Evolutionary conservation across 2,329 filamentous ascomycete species (phyloP), one percentile per base, ranked within the genome.

Genomic region (Boeremia lycopersici): DNA sequence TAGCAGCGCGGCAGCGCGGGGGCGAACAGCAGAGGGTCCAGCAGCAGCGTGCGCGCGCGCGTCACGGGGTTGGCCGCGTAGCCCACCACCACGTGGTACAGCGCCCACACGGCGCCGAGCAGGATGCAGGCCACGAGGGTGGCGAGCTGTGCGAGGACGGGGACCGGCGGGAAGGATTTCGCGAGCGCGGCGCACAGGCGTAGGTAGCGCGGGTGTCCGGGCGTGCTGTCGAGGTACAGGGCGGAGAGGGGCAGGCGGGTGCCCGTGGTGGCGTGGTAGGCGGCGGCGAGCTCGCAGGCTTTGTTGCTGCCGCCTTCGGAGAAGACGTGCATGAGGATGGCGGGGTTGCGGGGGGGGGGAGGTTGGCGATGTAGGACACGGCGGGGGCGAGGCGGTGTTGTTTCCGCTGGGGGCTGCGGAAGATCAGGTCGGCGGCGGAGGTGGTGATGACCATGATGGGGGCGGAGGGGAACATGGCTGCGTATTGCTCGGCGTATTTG

Each of bases 1-100:
- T 84, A 86, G 51, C 85, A 63, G 36, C 81, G 74, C 25, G 77
- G 76, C 0, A 79, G 74, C 0, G 43, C 39, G 2, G 43, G 45
- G 34, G 64, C 57, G 52, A 65, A 69, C 9, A 56, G 53, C 6
- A 9, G 13, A 11, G 65, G 48, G 33, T 68, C 57, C 3, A 57
- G 33, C 3, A 67, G 17, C 8, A 60, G 54, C 11, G 45, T 35
- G 19, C 64, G 42, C 6, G 64, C 64, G 13, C 35, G 49, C 5
- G 65, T 56, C 17, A 70, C 61, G 15, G 61, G 39, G 45, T 68
- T 68, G 23, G 65, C 68, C 5, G 65, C 56, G 2, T 11, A 29
- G n/a, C 66, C 65, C 34, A 62, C 62, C 33, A 67, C 23, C 30
- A 47, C 33, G 10, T 26, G 10, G 48, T 67, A 68, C 6, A 62